Evolutionary conservation across 2,329 filamentous ascomycete species (phyloP).

Genomic region (Ascochyta lentis): DNA sequence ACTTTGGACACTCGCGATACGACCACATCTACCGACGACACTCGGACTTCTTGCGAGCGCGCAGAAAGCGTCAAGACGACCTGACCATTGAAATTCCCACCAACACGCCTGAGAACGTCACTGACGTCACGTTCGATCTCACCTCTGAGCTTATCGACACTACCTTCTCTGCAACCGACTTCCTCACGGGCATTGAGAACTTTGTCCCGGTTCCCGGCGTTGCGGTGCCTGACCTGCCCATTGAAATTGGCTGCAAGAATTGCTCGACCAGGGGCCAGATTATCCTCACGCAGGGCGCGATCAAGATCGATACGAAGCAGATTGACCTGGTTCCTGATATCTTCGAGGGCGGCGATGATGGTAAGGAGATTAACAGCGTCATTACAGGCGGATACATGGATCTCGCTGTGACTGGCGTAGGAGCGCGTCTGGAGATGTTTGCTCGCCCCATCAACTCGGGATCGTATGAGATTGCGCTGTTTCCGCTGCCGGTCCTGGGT

Average conservation of each 20-base stretch:
- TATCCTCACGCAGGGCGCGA: slow-evolving; percentile 39
- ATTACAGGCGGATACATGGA: slow-evolving; percentile 45
- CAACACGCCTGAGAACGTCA: slow-evolving; percentile 28
- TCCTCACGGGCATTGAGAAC: slow-evolving; percentile 23
- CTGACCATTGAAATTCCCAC: slow-evolving; percentile 25
- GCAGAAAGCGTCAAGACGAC: slow-evolving; percentile 25
- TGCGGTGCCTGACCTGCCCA: slow-evolving; percentile 27
- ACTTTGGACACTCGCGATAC: slow-evolving; percentile 42
- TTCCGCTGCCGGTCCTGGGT: slow-evolving; percentile 37
- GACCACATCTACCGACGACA: slow-evolving; percentile 41
- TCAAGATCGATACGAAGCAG: slow-evolving; percentile 34
- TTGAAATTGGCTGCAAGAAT: slow-evolving; percentile 47
- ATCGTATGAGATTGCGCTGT: slow-evolving; percentile 30
- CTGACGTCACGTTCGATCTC: slow-evolving; percentile 32
- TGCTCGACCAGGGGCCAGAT: slow-evolving; percentile 44
- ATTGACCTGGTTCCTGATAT: slow-evolving; percentile 35
- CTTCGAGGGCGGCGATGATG: slow-evolving; percentile 32
- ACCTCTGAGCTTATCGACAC: slow-evolving; percentile 30
- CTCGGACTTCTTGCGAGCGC: slow-evolving; percentile 26
- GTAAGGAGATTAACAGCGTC: slow-evolving; percentile 34
- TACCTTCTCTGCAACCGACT: slow-evolving; percentile 30
- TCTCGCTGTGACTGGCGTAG: slow-evolving; percentile 37
- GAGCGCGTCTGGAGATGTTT: slow-evolving; percentile 46
- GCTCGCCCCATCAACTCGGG: slow-evolving; percentile 34
- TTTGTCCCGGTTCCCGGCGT: slow-evolving; percentile 3